A percentile compares a stretch with the other conserved stretches of the same genome.
Conservation (phyloP, 768 basidiomycete genomes). For the Tulasnella sp. region DNA sequence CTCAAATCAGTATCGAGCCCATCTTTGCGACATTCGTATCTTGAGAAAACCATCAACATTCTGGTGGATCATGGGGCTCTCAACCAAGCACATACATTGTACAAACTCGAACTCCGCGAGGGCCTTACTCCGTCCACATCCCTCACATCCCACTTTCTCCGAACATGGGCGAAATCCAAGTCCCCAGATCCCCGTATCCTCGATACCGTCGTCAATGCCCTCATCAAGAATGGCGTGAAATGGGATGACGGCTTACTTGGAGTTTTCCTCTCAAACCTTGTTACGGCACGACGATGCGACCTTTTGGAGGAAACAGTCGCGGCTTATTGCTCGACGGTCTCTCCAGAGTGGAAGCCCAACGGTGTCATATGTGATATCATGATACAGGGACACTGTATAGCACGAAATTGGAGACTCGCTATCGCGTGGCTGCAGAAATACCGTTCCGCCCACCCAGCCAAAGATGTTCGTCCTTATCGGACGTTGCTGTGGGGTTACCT, state of each 20-base stretch:
- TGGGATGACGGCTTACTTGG: conserved; percentile 4
- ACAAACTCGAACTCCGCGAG: neutral
- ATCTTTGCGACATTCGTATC: neutral
- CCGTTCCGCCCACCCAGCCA: neutral
- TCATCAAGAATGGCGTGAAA: neutral
- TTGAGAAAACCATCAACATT: neutral
- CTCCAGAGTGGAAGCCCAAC: neutral
- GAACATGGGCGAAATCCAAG: neutral
- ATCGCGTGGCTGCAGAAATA: conserved; percentile 5
- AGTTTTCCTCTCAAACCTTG: conserved; percentile 1
- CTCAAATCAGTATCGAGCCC: too few species aligned
- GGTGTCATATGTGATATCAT: conserved; percentile 1
- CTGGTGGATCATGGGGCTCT: neutral
- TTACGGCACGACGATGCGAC: neutral
- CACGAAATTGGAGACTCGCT: neutral
- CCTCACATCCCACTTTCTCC: neutral
- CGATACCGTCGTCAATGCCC: neutral
- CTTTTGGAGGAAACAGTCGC: neutral
- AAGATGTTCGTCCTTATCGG: neutral
- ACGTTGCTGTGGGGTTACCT: neutral
- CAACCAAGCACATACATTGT: neutral
- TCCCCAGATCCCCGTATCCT: neutral
- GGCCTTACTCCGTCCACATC: neutral
- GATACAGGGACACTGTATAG: neutral
- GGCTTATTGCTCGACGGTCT: neutral